A percentile compares a stretch with the other conserved stretches of the same genome.
Evolutionary conservation across 2,329 filamentous ascomycete species (phyloP).

Genomic region (Sarocladium kiliense): DNA sequence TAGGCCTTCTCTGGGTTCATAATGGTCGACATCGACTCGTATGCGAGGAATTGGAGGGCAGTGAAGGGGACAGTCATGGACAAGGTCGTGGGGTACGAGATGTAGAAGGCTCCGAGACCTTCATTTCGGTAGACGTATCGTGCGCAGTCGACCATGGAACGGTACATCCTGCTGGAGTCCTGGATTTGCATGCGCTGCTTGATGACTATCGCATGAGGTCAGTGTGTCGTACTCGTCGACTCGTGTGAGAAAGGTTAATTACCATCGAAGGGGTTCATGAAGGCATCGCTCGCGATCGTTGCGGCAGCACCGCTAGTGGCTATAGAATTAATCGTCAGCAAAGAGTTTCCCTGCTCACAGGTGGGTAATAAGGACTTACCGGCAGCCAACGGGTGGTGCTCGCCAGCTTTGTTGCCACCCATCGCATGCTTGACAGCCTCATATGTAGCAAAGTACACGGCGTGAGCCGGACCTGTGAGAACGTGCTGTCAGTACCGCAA

Average conservation of each 20-base stretch:
- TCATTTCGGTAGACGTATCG: slow-evolving; percentile 81
- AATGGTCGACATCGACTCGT: slow-evolving; percentile 90
- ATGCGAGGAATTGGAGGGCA: slow-evolving; percentile 92
- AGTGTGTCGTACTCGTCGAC: background rate
- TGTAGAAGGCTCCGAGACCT: slow-evolving; percentile 88
- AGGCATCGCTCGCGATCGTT: slow-evolving; percentile 93
- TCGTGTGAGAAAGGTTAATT: slow-evolving; percentile 25
- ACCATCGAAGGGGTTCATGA: slow-evolving; percentile 99
- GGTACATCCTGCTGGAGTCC: slow-evolving; percentile 82
- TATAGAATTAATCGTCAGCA: slow-evolving; percentile 28
- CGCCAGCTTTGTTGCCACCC: slow-evolving; percentile 81
- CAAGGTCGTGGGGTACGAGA: slow-evolving; percentile 95
- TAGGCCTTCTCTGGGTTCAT: slow-evolving; percentile 86
- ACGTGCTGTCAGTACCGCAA: background rate
- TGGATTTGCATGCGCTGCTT: slow-evolving; percentile 99
- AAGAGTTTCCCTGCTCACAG: background rate
- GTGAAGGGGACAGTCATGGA: slow-evolving; percentile 99
- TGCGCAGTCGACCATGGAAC: slow-evolving; percentile 81
- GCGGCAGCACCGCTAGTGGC: slow-evolving; percentile 90
- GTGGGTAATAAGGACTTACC: slow-evolving; percentile 49
- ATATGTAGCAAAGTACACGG: slow-evolving; percentile 97
- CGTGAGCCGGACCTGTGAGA: slow-evolving; percentile 84
- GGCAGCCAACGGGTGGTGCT: slow-evolving; percentile 89
- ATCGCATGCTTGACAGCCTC: slow-evolving; percentile 95
- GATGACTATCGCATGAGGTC: slow-evolving; percentile 62